phyloP scores from a whole-genome alignment of 2,329 filamentous ascomycete species.

The Nothophaeocryptopus gaeumannii region DNA sequence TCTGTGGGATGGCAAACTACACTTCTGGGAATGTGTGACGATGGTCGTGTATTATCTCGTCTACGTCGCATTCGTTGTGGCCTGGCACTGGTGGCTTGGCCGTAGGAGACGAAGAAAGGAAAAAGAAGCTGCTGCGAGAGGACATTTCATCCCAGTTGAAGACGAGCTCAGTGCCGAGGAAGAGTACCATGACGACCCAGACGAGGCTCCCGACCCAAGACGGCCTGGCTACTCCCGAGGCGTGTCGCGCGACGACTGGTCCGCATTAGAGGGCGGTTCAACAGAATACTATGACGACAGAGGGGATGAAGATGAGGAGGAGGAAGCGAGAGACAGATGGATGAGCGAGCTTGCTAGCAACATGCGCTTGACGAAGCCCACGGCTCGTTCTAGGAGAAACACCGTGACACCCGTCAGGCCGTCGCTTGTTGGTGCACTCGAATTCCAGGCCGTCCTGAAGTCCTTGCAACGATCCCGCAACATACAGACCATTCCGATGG shows the following conservation, averaged over 20 bases:
- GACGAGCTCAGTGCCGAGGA: conserved; percentile 55
- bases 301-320: conserved; percentile 58
- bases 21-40: conserved; percentile 80
- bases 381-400: conserved; percentile 60
- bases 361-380: conserved; percentile 80
- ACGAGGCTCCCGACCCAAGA: conserved; percentile 45
- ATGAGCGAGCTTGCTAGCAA: conserved; percentile 83
- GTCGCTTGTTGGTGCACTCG: conserved; percentile 86
- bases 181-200: conserved; percentile 51
- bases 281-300: conserved; percentile 50
- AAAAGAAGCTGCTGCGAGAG: conserved; percentile 68
- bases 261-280: conserved; percentile 55
- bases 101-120: conserved; percentile 60
- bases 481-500: conserved; percentile 66
- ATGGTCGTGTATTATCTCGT: conserved; percentile 93
- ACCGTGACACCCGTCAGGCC: conserved; percentile 83
- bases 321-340: conserved; percentile 62
- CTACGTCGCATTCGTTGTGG: conserved; percentile 84
- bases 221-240: conserved; percentile 40
- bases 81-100: conserved; percentile 84
- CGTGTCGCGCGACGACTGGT: conserved; percentile 61
- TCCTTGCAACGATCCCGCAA: conserved; percentile 80
- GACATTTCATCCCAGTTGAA: conserved; percentile 64
- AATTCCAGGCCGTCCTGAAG: conserved; percentile 88
- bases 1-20: conserved; percentile 76